phyloP scores from a whole-genome alignment of 192 early-diverging fungal species.

The Phycomyces nitens region DNA sequence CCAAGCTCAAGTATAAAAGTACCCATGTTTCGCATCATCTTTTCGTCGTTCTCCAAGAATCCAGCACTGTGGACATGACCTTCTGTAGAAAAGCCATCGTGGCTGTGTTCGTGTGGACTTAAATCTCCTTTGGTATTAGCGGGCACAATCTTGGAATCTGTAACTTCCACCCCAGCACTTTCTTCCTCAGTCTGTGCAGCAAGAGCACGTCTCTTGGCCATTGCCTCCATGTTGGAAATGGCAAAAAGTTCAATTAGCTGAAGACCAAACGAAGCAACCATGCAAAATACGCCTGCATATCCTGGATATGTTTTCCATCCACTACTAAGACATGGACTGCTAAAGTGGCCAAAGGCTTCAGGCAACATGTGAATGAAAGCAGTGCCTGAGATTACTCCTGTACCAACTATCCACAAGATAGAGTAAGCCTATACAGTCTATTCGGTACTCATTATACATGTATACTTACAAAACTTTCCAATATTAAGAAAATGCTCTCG shows the following conservation, averaged over 20 bases:
- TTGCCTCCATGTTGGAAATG: slow-evolving; percentile 6
- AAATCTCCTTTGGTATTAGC: not conserved
- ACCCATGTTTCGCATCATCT: slow-evolving; percentile 36
- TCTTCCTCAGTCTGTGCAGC: not conserved
- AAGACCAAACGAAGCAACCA: slow-evolving; percentile 28
- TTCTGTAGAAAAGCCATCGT: not conserved
- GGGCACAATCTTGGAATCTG: not conserved
- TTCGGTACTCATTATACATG: no score
- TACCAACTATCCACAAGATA: slow-evolving; percentile 39
- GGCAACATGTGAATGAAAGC: slow-evolving; percentile 73
- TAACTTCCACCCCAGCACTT: not conserved
- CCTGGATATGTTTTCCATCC: slow-evolving; percentile 30
- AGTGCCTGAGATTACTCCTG: slow-evolving; percentile 67
- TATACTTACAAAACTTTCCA: slow-evolving; percentile 33
- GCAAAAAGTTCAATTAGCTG: slow-evolving; percentile 24
- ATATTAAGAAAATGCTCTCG: slow-evolving; percentile 22
- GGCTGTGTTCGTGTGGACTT: not conserved
- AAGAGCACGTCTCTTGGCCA: not conserved
- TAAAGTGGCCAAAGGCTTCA: slow-evolving; percentile 33
- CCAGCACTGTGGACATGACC: slow-evolving; percentile 23
- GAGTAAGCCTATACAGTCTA: not conserved
- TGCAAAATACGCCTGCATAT: slow-evolving; percentile 33
- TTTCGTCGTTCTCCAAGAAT: slow-evolving; percentile 33
- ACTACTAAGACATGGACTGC: slow-evolving; percentile 28
- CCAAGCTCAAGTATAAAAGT: slow-evolving; percentile 75